phyloP scores from a whole-genome alignment of 2,329 filamentous ascomycete species.

The Lecanicillium sp. region DNA sequence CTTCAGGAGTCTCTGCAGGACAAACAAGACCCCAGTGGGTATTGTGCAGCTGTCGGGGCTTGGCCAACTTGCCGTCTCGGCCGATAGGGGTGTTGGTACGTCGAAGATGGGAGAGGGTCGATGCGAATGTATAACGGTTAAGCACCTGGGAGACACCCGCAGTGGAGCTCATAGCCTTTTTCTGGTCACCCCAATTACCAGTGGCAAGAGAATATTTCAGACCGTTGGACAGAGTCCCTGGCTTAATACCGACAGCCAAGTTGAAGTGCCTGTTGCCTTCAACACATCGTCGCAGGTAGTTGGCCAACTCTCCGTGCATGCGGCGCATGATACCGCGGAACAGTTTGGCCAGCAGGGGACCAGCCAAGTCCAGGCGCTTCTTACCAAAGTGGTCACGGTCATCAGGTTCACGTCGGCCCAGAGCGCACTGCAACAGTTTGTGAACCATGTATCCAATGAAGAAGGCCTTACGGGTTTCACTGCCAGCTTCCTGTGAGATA shows the following conservation, averaged over 20 bases:
- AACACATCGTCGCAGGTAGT: slow-evolving; percentile 86
- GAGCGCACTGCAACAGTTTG: slow-evolving; percentile 82
- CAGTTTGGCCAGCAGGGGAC: slow-evolving; percentile 88
- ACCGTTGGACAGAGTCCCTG: slow-evolving; percentile 82
- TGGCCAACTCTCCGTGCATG: slow-evolving; percentile 83
- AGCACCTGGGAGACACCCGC: slow-evolving; percentile 97
- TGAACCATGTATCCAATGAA: slow-evolving; percentile 99
- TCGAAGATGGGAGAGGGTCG: slow-evolving; percentile 90
- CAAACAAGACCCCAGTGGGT: slow-evolving; percentile 98
- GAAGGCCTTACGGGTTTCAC: slow-evolving; percentile 92
- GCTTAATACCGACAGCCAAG: slow-evolving; percentile 82
- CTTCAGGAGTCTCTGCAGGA: slow-evolving; percentile 94
- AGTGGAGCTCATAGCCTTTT: slow-evolving; percentile 91
- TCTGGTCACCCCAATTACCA: slow-evolving; percentile 99
- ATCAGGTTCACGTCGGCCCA: slow-evolving; percentile 88
- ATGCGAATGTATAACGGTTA: slow-evolving; percentile 95
- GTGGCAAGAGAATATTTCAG: slow-evolving; percentile 95
- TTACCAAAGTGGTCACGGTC: slow-evolving; percentile 99
- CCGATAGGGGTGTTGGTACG: slow-evolving; percentile 97
- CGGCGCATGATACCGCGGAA: slow-evolving; percentile 89
- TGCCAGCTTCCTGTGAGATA: slow-evolving; percentile 90
- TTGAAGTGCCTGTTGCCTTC: slow-evolving; percentile 87
- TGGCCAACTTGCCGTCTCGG: slow-evolving; percentile 95
- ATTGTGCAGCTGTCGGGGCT: slow-evolving; percentile 95
- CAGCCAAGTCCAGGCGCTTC: slow-evolving; percentile 92